A percentile compares a stretch with the other conserved stretches of the same genome.
Conservation (phyloP, 345 rosid genomes). For the Rhizophora mangle region DNA sequence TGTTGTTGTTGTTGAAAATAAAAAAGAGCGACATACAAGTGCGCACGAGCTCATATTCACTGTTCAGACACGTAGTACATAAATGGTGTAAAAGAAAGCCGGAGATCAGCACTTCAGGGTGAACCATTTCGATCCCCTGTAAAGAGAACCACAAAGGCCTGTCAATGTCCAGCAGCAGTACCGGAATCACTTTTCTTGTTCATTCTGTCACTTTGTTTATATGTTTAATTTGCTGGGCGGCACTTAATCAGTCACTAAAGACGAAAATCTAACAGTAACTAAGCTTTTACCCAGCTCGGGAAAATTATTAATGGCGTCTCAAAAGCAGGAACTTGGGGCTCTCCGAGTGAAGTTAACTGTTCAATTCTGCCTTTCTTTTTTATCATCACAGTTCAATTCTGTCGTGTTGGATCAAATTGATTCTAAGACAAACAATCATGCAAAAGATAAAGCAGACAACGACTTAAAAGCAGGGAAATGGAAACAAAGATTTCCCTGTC, state of each 20-base stretch:
- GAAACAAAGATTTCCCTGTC: conserved; percentile 27
- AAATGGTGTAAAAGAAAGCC: conserved; percentile 1
- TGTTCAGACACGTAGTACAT: background rate
- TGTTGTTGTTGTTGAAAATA: no score
- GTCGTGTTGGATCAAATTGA: conserved; percentile 3
- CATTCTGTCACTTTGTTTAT: conserved; percentile 2
- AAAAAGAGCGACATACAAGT: background rate
- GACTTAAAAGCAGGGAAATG: background rate
- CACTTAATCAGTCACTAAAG: conserved; percentile 16
- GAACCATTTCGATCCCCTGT: conserved; percentile 8
- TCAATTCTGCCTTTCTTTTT: conserved; percentile 15
- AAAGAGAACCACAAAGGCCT: conserved; percentile 1
- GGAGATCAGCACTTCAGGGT: background rate
- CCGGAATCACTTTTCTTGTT: background rate
- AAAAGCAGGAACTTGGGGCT: conserved; percentile 10
- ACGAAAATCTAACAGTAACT: background rate
- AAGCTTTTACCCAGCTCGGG: background rate
- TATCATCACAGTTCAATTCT: conserved; percentile 27
- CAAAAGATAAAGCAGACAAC: conserved; percentile 16
- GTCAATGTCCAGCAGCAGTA: no score
- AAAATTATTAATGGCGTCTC: background rate
- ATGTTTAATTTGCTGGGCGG: conserved; percentile 18
- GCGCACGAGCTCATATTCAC: background rate
- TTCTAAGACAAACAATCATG: conserved; percentile 19
- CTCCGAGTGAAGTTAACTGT: conserved; percentile 15